Base-by-base conservation (phyloP, 306 rosid genomes). In the Pyrus bretschneideri region DNA sequence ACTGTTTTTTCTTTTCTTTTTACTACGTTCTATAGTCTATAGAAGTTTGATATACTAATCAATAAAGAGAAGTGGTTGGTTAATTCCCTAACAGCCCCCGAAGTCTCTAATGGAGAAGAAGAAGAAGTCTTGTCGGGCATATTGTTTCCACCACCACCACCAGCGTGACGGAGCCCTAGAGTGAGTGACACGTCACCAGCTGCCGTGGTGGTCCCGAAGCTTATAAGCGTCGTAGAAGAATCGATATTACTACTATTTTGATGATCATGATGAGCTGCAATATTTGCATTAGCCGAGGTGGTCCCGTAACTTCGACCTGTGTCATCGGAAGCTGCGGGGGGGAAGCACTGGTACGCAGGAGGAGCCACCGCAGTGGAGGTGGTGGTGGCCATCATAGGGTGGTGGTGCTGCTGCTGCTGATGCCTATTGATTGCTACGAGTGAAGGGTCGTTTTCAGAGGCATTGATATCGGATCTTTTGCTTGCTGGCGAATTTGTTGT, bases 101-200 rank as follows among this genome's bases (percentile, higher is more conserved):
- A 89, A 92, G 79, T 94, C 96, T 82, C 91, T 92, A 77, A 89
- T 83, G 5, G 96, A 83, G 91, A 96, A 80, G 96, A 76, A 73
- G 96, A 75, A 73, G 87, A 35, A 57, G 81, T 62, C 45, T 86
- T 86, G 52, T 91, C 96, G 14, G 96, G 90, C 84, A 86, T 78
- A 82, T 93, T 88, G 55, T 46, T 74, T 21, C 70, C 69, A 11
- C 69, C 77, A 18, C 69, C 77, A 19, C 69, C 77, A 18, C 98
- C 98, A 65, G 96, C 93, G 58, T 92, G 98, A 84, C 96, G 98
- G 64, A 95, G 86, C 89, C 98, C 98, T 73, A 95, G 74, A 54
- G 98, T 95, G 80, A 95, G 98, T 57, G 99, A 96, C 87, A 96
- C 99, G 72, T 96, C 99, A 71, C 99, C 94, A 10, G 84, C 29